Evolutionary conservation across 75 land plant species (phyloP).

Genomic region (Picea glauca): DNA sequence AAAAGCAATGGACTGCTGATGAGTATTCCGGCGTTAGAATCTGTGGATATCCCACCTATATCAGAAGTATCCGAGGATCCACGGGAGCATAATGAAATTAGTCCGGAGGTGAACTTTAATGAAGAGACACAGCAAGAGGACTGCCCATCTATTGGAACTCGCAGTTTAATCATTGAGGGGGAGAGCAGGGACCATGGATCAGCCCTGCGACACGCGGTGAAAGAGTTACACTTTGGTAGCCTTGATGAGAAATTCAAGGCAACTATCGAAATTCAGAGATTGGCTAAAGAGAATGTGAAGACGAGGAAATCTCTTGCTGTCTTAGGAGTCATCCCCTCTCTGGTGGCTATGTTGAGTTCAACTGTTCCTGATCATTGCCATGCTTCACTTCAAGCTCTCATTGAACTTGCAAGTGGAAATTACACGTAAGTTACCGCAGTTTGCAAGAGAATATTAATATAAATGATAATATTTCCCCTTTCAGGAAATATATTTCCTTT

Average conservation of each 20-base stretch:
- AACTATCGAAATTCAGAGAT: constrained; percentile 31
- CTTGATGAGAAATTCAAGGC: constrained; percentile 51
- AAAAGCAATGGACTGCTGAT: neutral
- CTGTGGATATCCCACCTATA: neutral
- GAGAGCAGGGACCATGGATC: neutral
- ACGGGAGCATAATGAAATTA: neutral
- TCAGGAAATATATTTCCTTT: neutral
- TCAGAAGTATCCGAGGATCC: neutral
- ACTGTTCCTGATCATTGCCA: constrained; percentile 18
- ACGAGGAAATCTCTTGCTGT: constrained; percentile 31
- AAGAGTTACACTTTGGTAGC: constrained; percentile 52
- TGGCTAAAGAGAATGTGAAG: constrained; percentile 31
- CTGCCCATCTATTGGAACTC: neutral
- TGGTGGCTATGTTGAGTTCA: constrained; percentile 49
- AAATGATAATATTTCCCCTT: neutral
- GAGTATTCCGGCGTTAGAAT: neutral
- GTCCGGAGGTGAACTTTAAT: neutral
- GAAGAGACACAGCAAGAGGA: neutral
- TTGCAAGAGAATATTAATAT: neutral
- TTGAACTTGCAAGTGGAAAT: constrained; percentile 58
- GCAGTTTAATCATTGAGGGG: neutral
- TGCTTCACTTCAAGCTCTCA: constrained; percentile 47
- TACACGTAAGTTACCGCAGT: constrained; percentile 43
- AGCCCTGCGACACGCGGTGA: constrained; percentile 27
- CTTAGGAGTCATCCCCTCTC: constrained; percentile 58